Conservation (phyloP, 106 monocot genomes). For the Triglochin maritima region DNA sequence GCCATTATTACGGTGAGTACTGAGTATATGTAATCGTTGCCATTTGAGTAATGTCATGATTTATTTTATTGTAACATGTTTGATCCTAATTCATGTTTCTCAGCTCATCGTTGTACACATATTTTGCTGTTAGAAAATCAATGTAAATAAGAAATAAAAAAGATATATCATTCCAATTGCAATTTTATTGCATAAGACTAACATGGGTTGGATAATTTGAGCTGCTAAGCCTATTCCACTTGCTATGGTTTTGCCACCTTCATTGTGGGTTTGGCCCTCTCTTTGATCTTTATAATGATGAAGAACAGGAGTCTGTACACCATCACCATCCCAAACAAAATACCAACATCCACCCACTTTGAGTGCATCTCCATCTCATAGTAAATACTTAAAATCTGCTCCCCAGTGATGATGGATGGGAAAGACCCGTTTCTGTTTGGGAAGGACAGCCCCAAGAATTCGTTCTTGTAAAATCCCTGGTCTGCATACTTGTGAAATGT, state of each 20-base stretch:
- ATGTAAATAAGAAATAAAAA: too few species aligned
- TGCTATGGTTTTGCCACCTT: background rate
- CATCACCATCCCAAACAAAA: slow-evolving; percentile 57
- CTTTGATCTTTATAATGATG: slow-evolving; percentile 29
- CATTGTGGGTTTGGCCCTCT: slow-evolving; percentile 33
- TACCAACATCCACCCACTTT: slow-evolving; percentile 60
- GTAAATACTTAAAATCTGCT: slow-evolving; percentile 23
- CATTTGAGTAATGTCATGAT: too few species aligned
- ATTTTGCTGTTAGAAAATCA: too few species aligned
- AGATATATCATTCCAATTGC: too few species aligned
- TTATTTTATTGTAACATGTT: too few species aligned
- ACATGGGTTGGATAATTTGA: too few species aligned
- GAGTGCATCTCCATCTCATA: slow-evolving; percentile 56
- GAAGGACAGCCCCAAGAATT: slow-evolving; percentile 60
- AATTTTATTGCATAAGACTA: too few species aligned
- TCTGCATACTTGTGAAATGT: slow-evolving; percentile 62
- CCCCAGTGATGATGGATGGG: slow-evolving; percentile 20
- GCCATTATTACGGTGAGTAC: too few species aligned
- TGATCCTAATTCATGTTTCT: too few species aligned
- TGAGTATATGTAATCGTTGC: too few species aligned
- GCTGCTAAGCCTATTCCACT: too few species aligned
- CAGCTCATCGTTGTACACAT: too few species aligned
- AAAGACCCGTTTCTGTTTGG: slow-evolving; percentile 21
- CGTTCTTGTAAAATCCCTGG: slow-evolving; percentile 76
- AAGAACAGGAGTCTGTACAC: slow-evolving; percentile 54